Conservation (phyloP, 2,329 filamentous ascomycete species). For the Alternaria alternata region DNA sequence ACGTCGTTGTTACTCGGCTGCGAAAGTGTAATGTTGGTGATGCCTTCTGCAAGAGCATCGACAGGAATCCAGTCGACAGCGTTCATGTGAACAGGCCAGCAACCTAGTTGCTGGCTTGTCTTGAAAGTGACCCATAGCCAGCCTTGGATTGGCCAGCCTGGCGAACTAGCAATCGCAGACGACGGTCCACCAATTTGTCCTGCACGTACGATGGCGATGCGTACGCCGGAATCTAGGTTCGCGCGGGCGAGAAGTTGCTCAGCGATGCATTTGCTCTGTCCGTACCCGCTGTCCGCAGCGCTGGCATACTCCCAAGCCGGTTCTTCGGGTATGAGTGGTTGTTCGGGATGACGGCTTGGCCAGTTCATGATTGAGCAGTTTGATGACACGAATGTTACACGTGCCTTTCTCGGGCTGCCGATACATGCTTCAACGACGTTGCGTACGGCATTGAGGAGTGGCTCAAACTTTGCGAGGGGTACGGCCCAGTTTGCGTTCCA, state of each 20-base stretch:
- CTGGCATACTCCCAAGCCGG: slow-evolving; percentile 4
- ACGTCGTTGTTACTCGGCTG: not conserved
- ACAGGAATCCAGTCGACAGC: slow-evolving; percentile 7
- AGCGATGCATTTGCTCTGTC: slow-evolving; percentile 1
- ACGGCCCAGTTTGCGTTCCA: slow-evolving; percentile 2
- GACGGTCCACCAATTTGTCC: not conserved
- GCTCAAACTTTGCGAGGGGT: not conserved
- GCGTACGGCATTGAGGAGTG: not conserved
- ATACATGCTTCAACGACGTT: not conserved
- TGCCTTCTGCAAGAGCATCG: not conserved
- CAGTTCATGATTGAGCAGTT: not conserved
- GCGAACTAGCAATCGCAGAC: not conserved
- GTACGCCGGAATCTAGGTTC: not conserved
- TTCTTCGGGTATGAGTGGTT: not conserved
- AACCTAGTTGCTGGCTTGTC: not conserved
- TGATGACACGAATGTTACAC: not conserved
- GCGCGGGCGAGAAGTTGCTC: not conserved
- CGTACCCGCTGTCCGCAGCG: not conserved
- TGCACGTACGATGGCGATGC: not conserved
- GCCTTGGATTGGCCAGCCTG: not conserved
- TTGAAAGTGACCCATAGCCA: not conserved
- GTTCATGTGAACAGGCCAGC: slow-evolving; percentile 3
- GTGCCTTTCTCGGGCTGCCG: not conserved
- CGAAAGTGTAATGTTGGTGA: not conserved
- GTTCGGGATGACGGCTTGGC: not conserved